Evolutionary conservation across 306 rosid genomes (phyloP).

Genomic region (Cucumis cinereus): DNA sequence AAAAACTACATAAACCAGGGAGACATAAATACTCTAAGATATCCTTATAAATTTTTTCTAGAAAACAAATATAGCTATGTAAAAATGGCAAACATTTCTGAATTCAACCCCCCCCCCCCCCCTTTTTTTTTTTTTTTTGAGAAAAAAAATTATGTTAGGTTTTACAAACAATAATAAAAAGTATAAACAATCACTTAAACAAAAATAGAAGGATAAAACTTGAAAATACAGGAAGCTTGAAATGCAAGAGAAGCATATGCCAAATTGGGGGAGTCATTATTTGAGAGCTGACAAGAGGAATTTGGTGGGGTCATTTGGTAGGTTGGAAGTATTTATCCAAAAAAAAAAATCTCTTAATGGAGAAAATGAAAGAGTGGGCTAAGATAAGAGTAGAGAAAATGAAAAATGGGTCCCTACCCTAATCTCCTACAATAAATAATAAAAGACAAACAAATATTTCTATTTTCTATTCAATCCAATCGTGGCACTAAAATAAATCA

Average conservation of each 20-base stretch:
- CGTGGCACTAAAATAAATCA: background rate
- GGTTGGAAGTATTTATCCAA: background rate
- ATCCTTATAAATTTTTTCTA: no score
- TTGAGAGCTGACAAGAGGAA: background rate
- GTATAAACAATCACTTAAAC: no score
- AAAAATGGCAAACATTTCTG: no score
- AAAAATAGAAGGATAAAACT: background rate
- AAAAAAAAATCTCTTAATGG: background rate
- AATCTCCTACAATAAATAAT: background rate
- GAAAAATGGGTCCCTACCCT: background rate
- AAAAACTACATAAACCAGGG: no score
- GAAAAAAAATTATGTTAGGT: no score
- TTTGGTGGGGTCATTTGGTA: background rate
- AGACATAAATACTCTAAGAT: no score
- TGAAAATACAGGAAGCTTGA: background rate
- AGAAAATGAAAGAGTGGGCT: background rate
- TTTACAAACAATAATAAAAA: no score
- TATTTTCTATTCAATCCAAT: background rate
- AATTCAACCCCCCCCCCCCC: no score
- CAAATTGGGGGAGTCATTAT: background rate
- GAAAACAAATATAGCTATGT: no score
- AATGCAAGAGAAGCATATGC: background rate
- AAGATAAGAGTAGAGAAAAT: background rate
- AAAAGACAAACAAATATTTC: background rate
- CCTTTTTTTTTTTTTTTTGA: no score